Evolutionary conservation across 805 yeast genomes (phyloP).

Genomic region (Kluyveromyces dobzhanskii): DNA sequence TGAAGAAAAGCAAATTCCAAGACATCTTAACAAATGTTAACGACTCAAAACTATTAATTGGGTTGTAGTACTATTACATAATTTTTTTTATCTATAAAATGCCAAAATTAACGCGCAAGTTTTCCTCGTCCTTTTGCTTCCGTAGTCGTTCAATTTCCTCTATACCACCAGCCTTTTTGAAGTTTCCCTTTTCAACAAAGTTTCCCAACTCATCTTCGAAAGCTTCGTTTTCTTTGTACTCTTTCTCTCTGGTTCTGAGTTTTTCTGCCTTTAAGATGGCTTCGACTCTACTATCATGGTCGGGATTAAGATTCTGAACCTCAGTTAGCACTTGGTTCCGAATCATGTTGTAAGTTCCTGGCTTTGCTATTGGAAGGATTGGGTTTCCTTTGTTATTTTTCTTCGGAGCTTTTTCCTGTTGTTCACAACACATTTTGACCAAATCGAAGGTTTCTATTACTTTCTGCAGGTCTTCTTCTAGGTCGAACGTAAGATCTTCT

Average conservation of each 20-base stretch:
- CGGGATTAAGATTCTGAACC: conserved; percentile 70
- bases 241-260: conserved; percentile 62
- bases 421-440: conserved; percentile 73
- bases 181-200: conserved; percentile 69
- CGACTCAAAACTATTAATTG: too few species aligned
- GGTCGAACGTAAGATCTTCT: conserved; percentile 72
- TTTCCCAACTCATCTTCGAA: conserved; percentile 81
- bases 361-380: conserved; percentile 45
- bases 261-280: conserved; percentile 87
- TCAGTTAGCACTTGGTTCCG: conserved; percentile 76
- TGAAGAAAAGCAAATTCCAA: too few species aligned
- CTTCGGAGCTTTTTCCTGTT: conserved; percentile 58
- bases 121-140: conserved; percentile 59
- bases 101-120: conserved; percentile 45
- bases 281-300: conserved; percentile 76
- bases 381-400: conserved; percentile 24
- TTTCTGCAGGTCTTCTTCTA: conserved; percentile 71
- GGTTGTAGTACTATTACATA: too few species aligned
- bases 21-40: too few species aligned
- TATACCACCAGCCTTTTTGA: conserved; percentile 81
- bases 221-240: conserved; percentile 45
- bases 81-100: conserved; percentile 21
- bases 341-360: conserved; percentile 52
- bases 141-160: conserved; percentile 75
- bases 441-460: conserved; percentile 76